Percentiles rank a stretch among this genome's conserved stretches.
Conservation (phyloP, 2,329 filamentous ascomycete species). For the Penicillium occitanis region DNA sequence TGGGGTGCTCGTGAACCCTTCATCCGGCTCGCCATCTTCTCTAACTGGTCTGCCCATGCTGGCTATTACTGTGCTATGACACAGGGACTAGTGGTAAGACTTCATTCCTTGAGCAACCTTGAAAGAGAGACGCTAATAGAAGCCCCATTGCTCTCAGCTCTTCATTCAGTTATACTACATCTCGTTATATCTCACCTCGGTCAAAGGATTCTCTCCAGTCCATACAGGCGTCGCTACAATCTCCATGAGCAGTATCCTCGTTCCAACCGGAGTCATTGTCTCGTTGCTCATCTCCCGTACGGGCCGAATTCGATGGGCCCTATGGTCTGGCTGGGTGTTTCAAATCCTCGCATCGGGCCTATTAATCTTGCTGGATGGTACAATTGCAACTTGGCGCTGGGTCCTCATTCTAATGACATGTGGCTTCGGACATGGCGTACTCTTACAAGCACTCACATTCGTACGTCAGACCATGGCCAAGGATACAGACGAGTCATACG, state of each 20-base stretch:
- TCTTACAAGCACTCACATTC: conserved; percentile 63
- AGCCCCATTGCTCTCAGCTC: conserved; percentile 54
- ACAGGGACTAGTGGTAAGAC: conserved; percentile 45
- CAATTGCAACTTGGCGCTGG: conserved; percentile 44
- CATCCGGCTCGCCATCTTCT: conserved; percentile 5
- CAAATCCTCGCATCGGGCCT: conserved; percentile 60
- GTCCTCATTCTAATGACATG: conserved; percentile 61
- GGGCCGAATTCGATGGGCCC: conserved; percentile 61
- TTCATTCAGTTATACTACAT: conserved; percentile 58
- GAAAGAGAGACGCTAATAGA: not conserved
- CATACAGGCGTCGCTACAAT: conserved; percentile 58
- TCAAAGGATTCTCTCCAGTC: conserved; percentile 56
- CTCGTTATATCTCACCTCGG: conserved; percentile 45
- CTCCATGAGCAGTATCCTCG: conserved; percentile 62
- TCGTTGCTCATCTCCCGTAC: conserved; percentile 52
- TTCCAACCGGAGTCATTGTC: conserved; percentile 58
- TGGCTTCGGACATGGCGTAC: conserved; percentile 62
- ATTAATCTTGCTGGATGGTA: conserved; percentile 25
- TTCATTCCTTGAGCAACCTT: not conserved
- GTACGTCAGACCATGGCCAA: conserved; percentile 62
- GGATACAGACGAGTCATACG: conserved; percentile 59
- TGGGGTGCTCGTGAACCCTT: conserved; percentile 4
- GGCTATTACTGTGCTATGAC: conserved; percentile 35
- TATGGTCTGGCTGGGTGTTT: conserved; percentile 63
- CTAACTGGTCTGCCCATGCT: not conserved